Evolutionary conservation across 1,139 yeast genomes (phyloP).

Genomic region (Meyerozyma smithsonii): DNA sequence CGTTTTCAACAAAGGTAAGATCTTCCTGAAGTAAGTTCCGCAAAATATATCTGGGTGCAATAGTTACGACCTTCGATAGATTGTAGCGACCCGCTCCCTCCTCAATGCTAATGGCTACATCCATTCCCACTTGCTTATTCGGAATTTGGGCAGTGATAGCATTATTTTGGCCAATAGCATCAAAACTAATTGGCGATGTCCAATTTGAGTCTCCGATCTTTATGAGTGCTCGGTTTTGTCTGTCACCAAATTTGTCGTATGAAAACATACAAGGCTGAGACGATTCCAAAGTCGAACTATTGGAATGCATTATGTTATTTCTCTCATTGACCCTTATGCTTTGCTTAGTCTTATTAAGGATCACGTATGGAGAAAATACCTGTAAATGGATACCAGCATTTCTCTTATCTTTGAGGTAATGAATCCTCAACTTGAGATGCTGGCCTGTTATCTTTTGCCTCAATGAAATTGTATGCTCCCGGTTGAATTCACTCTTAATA

Average conservation of each 20-base stretch:
- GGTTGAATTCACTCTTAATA: conserved; percentile 45
- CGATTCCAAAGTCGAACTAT: conserved; percentile 19
- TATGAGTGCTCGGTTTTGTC: conserved; percentile 65
- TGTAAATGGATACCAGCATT: conserved; percentile 54
- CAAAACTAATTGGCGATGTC: conserved; percentile 78
- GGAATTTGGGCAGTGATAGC: conserved; percentile 59
- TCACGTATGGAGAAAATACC: conserved; percentile 79
- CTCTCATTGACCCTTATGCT: conserved; percentile 57
- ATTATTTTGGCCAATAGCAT: conserved; percentile 80
- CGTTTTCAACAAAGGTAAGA: conserved; percentile 66
- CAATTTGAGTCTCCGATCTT: conserved; percentile 68
- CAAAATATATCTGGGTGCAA: conserved; percentile 80
- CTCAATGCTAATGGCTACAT: conserved; percentile 66
- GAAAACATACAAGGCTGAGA: conserved; percentile 78
- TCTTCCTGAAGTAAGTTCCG: conserved; percentile 56
- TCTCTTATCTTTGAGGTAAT: conserved; percentile 48
- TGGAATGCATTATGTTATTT: conserved; percentile 45
- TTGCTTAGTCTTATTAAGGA: conserved; percentile 75
- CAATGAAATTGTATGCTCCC: conserved; percentile 49
- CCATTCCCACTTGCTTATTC: conserved; percentile 61
- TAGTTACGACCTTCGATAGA: conserved; percentile 68
- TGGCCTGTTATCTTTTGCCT: conserved; percentile 59
- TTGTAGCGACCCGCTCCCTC: conserved; percentile 90
- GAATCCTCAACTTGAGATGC: conserved; percentile 55
- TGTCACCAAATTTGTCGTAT: conserved; percentile 55